A percentile compares a stretch with the other conserved stretches of the same genome.
Conservation (phyloP, 495 filamentous ascomycete species). For the Poronia punctata region DNA sequence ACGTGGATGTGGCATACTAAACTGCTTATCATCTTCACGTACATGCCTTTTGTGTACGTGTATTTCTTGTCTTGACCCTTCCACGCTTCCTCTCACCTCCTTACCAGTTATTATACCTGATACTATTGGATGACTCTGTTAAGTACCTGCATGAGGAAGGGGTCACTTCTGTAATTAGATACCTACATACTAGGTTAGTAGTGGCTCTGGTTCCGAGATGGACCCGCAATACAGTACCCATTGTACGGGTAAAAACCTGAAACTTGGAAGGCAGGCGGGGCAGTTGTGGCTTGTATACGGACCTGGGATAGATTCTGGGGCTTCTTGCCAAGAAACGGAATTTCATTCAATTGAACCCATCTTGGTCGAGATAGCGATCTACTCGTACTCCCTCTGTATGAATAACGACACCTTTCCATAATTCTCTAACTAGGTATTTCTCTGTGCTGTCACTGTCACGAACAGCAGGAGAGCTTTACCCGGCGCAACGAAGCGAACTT, state of each 20-base stretch:
- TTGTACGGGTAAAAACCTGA: slow-evolving; percentile 1
- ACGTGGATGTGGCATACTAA: no score
- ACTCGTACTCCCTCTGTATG: slow-evolving; percentile 10
- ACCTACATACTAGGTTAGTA: not conserved
- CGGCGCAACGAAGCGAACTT: no score
- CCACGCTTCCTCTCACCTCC: slow-evolving; percentile 5
- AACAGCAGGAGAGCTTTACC: no score
- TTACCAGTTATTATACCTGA: no score
- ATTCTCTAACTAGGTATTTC: slow-evolving; percentile 11
- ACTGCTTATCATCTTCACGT: no score
- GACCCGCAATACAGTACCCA: not conserved
- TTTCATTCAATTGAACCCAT: slow-evolving; percentile 4
- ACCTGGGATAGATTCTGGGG: not conserved
- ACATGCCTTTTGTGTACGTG: no score
- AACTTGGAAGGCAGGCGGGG: slow-evolving; percentile 1
- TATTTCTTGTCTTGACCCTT: not conserved
- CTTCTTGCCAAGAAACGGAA: slow-evolving; percentile 4
- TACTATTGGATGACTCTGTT: no score
- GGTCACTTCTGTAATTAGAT: not conserved
- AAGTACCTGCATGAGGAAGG: no score
- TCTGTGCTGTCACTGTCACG: slow-evolving; percentile 9
- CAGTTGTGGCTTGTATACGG: slow-evolving; percentile 1
- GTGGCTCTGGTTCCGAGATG: no score
- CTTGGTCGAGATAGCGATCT: slow-evolving; percentile 9
- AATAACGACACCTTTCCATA: slow-evolving; percentile 23